Conservation (phyloP, 306 rosid species). For the Boehmeria nivea region DNA sequence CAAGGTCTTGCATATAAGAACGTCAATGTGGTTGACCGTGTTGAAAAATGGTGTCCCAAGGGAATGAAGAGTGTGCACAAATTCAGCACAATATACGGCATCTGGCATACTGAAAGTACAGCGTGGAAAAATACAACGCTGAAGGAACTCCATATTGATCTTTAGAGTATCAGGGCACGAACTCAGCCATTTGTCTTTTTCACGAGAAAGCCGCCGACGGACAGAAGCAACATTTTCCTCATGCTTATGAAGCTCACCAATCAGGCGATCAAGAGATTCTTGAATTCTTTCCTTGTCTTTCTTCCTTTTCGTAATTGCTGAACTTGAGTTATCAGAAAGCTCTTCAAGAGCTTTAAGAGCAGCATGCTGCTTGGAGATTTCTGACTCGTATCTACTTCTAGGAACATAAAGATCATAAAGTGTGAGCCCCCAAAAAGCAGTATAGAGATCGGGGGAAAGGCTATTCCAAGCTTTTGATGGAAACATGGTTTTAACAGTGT, state of each 20-base stretch:
- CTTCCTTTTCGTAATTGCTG: constrained; percentile 91
- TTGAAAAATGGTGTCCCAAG: constrained; percentile 98
- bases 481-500: constrained; percentile 72
- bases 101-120: constrained; percentile 99
- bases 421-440: constrained; percentile 98
- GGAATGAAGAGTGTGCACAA: constrained; percentile 96
- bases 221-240: constrained; percentile 91
- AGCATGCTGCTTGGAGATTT: constrained; percentile 83
- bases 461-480: constrained; percentile 98
- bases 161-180: constrained; percentile 93
- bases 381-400: constrained; percentile 77
- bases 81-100: constrained; percentile 96
- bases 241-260: constrained; percentile 67
- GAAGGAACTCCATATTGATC: constrained; percentile 99
- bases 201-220: constrained; percentile 72
- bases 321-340: constrained; percentile 92
- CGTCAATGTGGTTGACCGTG: constrained; percentile 98
- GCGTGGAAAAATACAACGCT: constrained; percentile 97
- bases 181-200: constrained; percentile 93
- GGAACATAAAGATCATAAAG: constrained; percentile 94
- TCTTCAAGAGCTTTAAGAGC: constrained; percentile 89
- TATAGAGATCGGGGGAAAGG: constrained; percentile 92
- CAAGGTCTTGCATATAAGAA: constrained; percentile 84
- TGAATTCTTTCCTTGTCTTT: constrained; percentile 98
- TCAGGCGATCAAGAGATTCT: constrained; percentile 86